phyloP scores from a whole-genome alignment of 495 filamentous ascomycete species.

The Penicillium chermesinum region DNA sequence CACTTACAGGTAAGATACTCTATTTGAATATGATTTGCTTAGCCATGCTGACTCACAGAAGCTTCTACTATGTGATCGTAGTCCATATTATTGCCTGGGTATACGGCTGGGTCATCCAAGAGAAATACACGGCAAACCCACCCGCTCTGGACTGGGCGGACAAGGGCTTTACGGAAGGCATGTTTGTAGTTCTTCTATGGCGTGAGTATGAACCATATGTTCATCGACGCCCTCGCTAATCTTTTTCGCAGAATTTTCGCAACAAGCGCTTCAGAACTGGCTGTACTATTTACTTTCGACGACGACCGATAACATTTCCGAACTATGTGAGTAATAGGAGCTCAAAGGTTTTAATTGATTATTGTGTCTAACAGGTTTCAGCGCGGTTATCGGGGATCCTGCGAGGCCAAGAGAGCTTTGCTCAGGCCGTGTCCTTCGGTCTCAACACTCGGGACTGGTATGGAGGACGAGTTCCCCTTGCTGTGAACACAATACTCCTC shows the following conservation, averaged over 20 bases:
- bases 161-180: conserved; percentile 39
- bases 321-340: conserved; percentile 38
- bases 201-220: conserved; percentile 8
- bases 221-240: not conserved
- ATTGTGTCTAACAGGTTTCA: conserved; percentile 11
- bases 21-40: no score
- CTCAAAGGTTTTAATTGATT: conserved; percentile 4
- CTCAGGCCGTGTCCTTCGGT: conserved; percentile 57
- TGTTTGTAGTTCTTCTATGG: conserved; percentile 46
- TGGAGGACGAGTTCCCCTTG: conserved; percentile 44
- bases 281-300: conserved; percentile 57
- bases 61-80: conserved; percentile 40
- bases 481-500: conserved; percentile 46
- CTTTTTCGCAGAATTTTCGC: conserved; percentile 31
- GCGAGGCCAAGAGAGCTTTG: conserved; percentile 56
- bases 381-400: conserved; percentile 55
- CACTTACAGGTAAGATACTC: conserved; percentile 24
- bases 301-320: conserved; percentile 50
- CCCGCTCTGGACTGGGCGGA: conserved; percentile 41
- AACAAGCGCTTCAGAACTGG: conserved; percentile 45
- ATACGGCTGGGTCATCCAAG: conserved; percentile 47
- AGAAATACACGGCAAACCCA: conserved; percentile 39
- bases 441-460: conserved; percentile 44
- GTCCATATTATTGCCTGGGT: conserved; percentile 41
- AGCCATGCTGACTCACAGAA: conserved; percentile 4